These are phyloP conservation scores for Globisporangium okanoganense DNA, from an alignment of 352 stramenopile genomes.

Conservation along the genomic window DNA sequence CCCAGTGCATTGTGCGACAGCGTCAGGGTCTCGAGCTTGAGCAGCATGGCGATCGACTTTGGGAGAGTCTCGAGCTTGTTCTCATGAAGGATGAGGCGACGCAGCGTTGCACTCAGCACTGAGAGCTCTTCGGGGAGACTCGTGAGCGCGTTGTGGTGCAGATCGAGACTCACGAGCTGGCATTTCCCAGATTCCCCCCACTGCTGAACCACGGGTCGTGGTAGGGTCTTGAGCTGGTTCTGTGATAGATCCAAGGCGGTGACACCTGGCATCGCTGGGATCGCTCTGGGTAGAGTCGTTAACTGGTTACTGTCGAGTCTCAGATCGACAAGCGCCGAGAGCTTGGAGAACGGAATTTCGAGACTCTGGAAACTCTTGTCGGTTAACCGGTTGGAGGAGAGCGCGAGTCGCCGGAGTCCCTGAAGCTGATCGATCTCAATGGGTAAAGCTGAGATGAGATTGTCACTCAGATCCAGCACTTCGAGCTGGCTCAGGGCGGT, in stretches of 20 bases:
- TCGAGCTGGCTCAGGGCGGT: conserved; percentile 17
- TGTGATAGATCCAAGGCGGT: conserved; percentile 30
- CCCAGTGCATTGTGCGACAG: conserved; percentile 17
- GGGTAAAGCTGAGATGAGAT: conserved; percentile 19
- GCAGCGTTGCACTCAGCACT: conserved; percentile 23
- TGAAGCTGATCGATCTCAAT: conserved; percentile 18
- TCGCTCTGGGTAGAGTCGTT: conserved; percentile 9
- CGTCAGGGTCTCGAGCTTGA: conserved; percentile 26
- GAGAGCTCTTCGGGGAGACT: conserved; percentile 34
- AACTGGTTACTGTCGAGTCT: conserved; percentile 31
- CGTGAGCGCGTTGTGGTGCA: conserved; percentile 37
- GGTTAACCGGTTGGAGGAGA: conserved; percentile 14
- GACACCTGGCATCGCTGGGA: conserved; percentile 19
- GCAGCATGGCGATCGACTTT: conserved; percentile 8
- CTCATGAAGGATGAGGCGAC: conserved; percentile 31
- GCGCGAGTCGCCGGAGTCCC: conserved; percentile 16
- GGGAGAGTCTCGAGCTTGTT: conserved; percentile 43
- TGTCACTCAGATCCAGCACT: conserved; percentile 33
- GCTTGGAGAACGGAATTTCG: not conserved
- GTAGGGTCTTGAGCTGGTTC: conserved; percentile 29
- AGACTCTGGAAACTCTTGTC: conserved; percentile 16
- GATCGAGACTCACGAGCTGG: conserved; percentile 26
- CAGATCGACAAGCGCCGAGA: conserved; percentile 21
- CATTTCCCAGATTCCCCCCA: conserved; percentile 23
- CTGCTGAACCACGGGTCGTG: conserved; percentile 5